These are phyloP conservation scores for Mitragyna speciosa DNA, from an alignment of 257 asterid genomes.

Conservation along the genomic window DNA sequence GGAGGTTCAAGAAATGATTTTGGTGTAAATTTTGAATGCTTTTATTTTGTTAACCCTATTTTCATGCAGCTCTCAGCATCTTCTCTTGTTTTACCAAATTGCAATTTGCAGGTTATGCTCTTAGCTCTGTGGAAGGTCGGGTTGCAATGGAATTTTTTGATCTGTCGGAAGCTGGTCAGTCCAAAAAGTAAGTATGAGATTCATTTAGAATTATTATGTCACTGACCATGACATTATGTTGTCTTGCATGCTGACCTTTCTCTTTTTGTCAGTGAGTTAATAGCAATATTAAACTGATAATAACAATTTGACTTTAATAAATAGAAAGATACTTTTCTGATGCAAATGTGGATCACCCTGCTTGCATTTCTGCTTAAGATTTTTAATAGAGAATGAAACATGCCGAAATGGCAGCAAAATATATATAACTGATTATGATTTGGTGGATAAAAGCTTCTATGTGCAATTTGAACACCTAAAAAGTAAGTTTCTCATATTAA, in stretches of 20 bases:
- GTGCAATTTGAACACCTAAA: background rate
- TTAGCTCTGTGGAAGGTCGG: conserved; percentile 90
- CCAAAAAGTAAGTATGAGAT: conserved; percentile 60
- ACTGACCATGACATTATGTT: background rate
- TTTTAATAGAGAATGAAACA: background rate
- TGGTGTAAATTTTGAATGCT: background rate
- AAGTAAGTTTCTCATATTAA: background rate
- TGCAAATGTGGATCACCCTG: background rate
- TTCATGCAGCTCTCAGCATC: conserved; percentile 5
- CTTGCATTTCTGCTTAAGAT: background rate
- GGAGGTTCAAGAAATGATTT: background rate
- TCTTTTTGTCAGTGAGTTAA: background rate
- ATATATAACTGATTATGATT: background rate
- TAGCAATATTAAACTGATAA: too few relatives aligned
- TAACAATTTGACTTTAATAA: background rate
- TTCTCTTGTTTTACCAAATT: conserved; percentile 18
- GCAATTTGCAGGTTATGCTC: conserved; percentile 80
- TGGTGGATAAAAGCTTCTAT: background rate
- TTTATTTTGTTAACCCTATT: background rate
- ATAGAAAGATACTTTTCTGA: background rate
- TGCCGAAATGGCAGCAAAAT: background rate
- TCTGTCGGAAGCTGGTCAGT: conserved; percentile 77
- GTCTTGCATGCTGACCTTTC: background rate
- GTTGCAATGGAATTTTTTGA: conserved; percentile 92
- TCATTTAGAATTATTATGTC: background rate